These are phyloP conservation scores for Pelargonium myrrhifolium DNA, from an alignment of 441 rosid species.

Conservation along the genomic window DNA sequence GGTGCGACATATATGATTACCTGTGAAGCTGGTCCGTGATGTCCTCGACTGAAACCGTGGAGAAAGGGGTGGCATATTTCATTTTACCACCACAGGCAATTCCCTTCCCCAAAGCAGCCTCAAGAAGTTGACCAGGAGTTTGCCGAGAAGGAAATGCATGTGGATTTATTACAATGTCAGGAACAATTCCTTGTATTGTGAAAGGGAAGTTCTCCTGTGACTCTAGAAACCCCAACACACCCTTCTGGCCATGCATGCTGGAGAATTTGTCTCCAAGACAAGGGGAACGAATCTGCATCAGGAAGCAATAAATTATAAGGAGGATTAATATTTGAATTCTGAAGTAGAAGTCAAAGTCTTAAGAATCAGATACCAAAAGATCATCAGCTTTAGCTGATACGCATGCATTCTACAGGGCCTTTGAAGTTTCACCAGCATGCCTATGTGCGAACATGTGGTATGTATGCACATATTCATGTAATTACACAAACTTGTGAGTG, in stretches of 20 bases:
- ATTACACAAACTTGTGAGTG: not conserved
- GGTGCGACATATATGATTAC: conserved; percentile 25
- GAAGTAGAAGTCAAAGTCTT: not conserved
- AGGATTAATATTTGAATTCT: not conserved
- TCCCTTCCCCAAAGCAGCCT: conserved; percentile 88
- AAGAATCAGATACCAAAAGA: not conserved
- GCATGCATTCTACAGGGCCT: not conserved
- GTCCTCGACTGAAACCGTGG: conserved; percentile 56
- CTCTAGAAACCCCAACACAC: conserved; percentile 87
- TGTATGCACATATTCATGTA: not conserved
- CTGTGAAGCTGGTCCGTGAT: conserved; percentile 85
- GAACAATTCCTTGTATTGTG: conserved; percentile 87
- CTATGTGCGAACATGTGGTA: not conserved
- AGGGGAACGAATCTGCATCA: conserved; percentile 71
- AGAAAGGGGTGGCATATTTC: conserved; percentile 84
- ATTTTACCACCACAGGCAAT: conserved; percentile 59
- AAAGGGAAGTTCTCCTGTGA: conserved; percentile 88
- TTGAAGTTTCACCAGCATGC: not conserved
- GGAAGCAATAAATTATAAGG: not conserved
- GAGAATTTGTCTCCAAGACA: conserved; percentile 95
- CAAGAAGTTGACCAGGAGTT: conserved; percentile 92
- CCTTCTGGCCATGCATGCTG: conserved; percentile 98
- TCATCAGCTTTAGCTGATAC: not conserved
- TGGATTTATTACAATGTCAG: conserved; percentile 82
- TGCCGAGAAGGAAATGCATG: conserved; percentile 97